phyloP scores from a whole-genome alignment of 2,329 filamentous ascomycete genomes.

The Arthrobotrys megalospora region DNA sequence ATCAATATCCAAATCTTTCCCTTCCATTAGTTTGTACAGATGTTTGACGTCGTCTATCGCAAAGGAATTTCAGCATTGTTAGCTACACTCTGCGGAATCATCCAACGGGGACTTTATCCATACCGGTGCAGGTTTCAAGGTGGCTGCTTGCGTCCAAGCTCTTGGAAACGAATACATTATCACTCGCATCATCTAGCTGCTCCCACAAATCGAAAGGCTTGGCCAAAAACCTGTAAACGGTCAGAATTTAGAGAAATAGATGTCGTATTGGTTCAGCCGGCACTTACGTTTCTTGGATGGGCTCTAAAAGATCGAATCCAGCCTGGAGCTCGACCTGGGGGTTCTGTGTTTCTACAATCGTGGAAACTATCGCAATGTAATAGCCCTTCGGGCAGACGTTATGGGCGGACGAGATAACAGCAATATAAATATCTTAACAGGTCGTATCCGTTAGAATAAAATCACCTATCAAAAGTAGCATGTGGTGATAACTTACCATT shows the following conservation, averaged over 20 bases:
- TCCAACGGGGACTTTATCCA: constrained; percentile 61
- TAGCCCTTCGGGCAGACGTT: constrained; percentile 99
- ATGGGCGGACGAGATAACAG: constrained; percentile 93
- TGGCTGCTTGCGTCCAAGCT: constrained; percentile 98
- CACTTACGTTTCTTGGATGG: constrained; percentile 88
- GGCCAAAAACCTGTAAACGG: constrained; percentile 38
- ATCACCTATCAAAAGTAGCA: background rate
- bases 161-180: constrained; percentile 98
- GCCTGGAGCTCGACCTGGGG: constrained; percentile 95
- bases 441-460: constrained; percentile 49
- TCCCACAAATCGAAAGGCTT: constrained; percentile 91
- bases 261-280: background rate
- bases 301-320: constrained; percentile 90
- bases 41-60: constrained; percentile 91
- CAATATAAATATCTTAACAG: constrained; percentile 88
- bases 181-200: constrained; percentile 84
- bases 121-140: constrained; percentile 88
- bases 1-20: constrained; percentile 89
- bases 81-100: background rate
- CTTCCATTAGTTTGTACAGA: constrained; percentile 86
- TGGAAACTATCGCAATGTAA: constrained; percentile 98
- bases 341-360: constrained; percentile 93
- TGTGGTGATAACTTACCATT: constrained; percentile 77
- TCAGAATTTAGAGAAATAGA: constrained; percentile 5
- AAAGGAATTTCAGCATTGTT: background rate